phyloP scores from a whole-genome alignment of 2,329 filamentous ascomycete genomes.

The Pseudomassariella vexata region DNA sequence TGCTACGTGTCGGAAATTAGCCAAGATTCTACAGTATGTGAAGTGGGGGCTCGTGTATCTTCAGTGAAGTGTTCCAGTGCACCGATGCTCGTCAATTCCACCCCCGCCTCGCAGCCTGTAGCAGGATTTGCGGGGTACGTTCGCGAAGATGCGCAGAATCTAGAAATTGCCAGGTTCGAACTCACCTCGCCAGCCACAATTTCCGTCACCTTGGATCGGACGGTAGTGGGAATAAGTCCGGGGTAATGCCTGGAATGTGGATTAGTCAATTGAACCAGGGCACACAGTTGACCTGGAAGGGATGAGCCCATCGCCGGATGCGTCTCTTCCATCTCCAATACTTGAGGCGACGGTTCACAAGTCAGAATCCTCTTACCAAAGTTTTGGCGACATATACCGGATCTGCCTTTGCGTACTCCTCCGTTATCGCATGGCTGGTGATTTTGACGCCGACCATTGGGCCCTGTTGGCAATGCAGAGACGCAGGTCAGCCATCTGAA shows the following conservation, averaged over 20 bases:
- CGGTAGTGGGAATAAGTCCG: constrained; percentile 84
- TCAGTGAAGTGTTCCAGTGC: no score
- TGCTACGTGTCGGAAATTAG: constrained; percentile 57
- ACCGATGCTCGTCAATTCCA: no score
- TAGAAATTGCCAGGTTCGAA: constrained; percentile 17
- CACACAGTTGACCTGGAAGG: no score
- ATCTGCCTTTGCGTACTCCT: constrained; percentile 86
- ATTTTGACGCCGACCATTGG: constrained; percentile 75
- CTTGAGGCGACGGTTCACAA: not conserved
- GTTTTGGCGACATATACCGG: constrained; percentile 83
- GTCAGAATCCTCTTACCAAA: constrained; percentile 50
- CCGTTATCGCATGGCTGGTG: constrained; percentile 69
- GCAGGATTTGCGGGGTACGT: constrained; percentile 17
- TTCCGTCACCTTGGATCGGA: constrained; percentile 83
- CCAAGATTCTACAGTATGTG: no score
- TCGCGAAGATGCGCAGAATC: constrained; percentile 10
- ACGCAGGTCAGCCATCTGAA: not conserved
- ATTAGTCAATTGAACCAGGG: no score
- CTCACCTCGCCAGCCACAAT: constrained; percentile 97
- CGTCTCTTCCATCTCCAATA: not conserved
- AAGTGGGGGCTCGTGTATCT: no score
- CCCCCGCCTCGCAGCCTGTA: no score
- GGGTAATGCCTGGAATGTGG: constrained; percentile 59
- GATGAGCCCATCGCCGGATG: not conserved
- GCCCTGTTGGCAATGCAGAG: constrained; percentile 51